These are phyloP conservation scores for Trebouxia sp. DNA, from an alignment of 139 green algal genomes.

Conservation along the genomic window DNA sequence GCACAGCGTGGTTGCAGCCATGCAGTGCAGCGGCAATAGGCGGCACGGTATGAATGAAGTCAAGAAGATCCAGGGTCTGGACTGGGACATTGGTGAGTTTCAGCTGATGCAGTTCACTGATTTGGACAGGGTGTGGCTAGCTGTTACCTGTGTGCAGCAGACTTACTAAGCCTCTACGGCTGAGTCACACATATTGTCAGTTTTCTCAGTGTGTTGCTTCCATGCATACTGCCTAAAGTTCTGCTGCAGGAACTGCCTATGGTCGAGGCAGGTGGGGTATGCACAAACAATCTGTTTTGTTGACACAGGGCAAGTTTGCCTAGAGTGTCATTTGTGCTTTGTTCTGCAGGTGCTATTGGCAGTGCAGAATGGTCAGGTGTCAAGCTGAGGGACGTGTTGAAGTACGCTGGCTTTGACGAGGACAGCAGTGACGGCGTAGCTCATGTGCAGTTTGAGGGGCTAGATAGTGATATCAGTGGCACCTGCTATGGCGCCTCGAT, in stretches of 20 bases:
- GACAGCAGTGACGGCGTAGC: not conserved
- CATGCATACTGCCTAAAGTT: no score
- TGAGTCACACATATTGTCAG: no score
- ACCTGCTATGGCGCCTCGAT: slow-evolving; percentile 73
- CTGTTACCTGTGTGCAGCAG: no score
- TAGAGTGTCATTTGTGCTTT: no score
- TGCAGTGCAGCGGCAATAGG: slow-evolving; percentile 89
- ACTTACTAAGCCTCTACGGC: no score
- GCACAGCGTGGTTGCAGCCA: slow-evolving; percentile 67
- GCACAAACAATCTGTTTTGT: no score
- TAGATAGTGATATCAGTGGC: slow-evolving; percentile 37
- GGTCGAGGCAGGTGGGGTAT: no score
- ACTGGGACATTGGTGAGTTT: slow-evolving; percentile 64
- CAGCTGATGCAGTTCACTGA: no score
- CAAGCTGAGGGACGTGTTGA: slow-evolving; percentile 80
- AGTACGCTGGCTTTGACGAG: slow-evolving; percentile 49
- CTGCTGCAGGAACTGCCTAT: no score
- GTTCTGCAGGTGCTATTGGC: slow-evolving; percentile 62
- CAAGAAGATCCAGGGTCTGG: slow-evolving; percentile 64
- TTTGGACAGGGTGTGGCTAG: no score
- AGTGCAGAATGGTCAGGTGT: slow-evolving; percentile 78
- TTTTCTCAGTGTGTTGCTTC: no score
- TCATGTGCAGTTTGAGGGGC: slow-evolving; percentile 79
- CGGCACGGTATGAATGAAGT: slow-evolving; percentile 68
- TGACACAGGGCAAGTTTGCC: no score